Evolutionary conservation across 169 alveolate species (phyloP).

Genomic region (Besnoitia besnoiti): DNA sequence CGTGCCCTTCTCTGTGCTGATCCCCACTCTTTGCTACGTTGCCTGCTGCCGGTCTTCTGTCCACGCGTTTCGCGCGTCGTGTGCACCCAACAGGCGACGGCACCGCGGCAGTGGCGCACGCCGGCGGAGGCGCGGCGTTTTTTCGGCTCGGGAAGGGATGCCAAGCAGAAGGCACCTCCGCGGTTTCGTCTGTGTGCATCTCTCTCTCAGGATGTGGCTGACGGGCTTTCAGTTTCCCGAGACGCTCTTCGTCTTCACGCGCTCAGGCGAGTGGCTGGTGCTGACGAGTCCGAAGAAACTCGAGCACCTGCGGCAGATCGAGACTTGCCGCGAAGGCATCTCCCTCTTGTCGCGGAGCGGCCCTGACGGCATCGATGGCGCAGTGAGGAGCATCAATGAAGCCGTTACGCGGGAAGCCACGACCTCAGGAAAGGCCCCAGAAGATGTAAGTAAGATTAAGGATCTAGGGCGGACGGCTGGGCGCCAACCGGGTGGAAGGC

Average conservation of each 20-base stretch:
- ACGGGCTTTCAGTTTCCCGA: conserved; percentile 91
- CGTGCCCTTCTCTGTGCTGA: too few relatives aligned
- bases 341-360: not conserved
- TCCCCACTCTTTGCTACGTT: too few relatives aligned
- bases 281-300: conserved; percentile 88
- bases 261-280: conserved; percentile 79
- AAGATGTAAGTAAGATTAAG: not conserved
- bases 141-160: too few relatives aligned
- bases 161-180: too few relatives aligned
- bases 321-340: conserved; percentile 18
- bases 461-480: too few relatives aligned
- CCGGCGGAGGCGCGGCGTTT: too few relatives aligned
- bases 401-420: conserved; percentile 9
- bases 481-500: too few relatives aligned
- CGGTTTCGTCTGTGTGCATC: too few relatives aligned
- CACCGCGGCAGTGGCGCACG: too few relatives aligned
- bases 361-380: conserved; percentile 19
- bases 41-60: too few relatives aligned
- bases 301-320: conserved; percentile 52
- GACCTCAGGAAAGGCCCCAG: not conserved
- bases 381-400: not conserved
- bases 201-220: conserved; percentile 83
- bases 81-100: too few relatives aligned
- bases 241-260: conserved; percentile 82
- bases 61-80: too few relatives aligned